Evolutionary conservation across 305 asterid genomes (phyloP).

Genomic region (Solanum hybrid): DNA sequence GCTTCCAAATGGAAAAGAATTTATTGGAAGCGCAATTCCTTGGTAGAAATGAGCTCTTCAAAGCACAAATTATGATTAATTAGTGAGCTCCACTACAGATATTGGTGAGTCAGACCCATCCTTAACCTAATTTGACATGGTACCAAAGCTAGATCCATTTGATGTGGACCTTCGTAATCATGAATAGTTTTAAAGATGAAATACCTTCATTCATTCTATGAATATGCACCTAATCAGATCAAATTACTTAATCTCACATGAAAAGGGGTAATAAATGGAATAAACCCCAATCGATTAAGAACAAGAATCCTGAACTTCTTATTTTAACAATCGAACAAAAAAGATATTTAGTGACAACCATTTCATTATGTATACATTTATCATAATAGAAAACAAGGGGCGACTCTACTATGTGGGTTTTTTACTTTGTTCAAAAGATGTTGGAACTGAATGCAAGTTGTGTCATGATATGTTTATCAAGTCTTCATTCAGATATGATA

Average conservation of each 20-base stretch:
- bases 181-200: background rate
- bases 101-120: background rate
- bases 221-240: background rate
- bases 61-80: background rate
- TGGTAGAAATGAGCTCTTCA: background rate
- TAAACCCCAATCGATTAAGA: background rate
- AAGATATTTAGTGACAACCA: background rate
- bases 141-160: background rate
- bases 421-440: background rate
- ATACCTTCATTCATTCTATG: background rate
- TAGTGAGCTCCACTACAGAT: background rate
- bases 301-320: background rate
- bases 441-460: background rate
- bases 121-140: background rate
- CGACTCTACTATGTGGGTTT: background rate
- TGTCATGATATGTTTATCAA: background rate
- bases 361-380: background rate
- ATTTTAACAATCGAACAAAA: background rate
- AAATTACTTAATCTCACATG: background rate
- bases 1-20: background rate
- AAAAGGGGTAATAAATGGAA: background rate
- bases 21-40: background rate
- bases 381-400: background rate
- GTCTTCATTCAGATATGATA: background rate
- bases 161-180: background rate